Conservation (phyloP, 306 rosid genomes). For the Boehmeria nivea region DNA sequence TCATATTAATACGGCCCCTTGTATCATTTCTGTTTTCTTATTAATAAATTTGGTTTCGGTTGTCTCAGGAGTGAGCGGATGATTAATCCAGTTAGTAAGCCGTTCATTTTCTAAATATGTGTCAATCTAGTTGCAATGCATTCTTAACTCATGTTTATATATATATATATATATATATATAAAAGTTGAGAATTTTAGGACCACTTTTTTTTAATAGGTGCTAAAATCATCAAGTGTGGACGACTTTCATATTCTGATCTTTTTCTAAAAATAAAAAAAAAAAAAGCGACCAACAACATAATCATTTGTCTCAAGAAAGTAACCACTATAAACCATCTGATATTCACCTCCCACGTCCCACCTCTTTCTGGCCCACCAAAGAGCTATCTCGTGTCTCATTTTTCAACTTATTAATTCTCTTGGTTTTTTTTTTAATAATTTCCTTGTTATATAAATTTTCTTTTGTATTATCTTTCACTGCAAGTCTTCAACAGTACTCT, state of each 20-base stretch:
- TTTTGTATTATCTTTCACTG: neutral
- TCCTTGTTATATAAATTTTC: neutral
- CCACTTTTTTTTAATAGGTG: conserved; percentile 17
- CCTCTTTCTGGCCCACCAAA: conserved; percentile 40
- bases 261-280: conserved; percentile 18
- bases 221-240: conserved; percentile 25
- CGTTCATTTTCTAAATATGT: too few species aligned
- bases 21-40: too few species aligned
- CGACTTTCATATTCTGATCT: conserved; percentile 31
- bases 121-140: too few species aligned
- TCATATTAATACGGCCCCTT: too few species aligned
- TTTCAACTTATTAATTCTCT: neutral
- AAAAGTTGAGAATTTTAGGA: conserved; percentile 8
- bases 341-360: conserved; percentile 34
- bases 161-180: neutral
- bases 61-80: too few species aligned
- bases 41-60: too few species aligned
- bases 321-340: conserved; percentile 27
- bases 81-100: too few species aligned
- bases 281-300: conserved; percentile 37
- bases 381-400: conserved; percentile 16
- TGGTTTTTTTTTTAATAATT: neutral
- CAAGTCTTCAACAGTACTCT: neutral
- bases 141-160: too few species aligned
- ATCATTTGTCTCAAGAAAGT: conserved; percentile 47